phyloP scores from a whole-genome alignment of 2,329 filamentous ascomycete genomes.

The Herpotrichia juniperi region DNA sequence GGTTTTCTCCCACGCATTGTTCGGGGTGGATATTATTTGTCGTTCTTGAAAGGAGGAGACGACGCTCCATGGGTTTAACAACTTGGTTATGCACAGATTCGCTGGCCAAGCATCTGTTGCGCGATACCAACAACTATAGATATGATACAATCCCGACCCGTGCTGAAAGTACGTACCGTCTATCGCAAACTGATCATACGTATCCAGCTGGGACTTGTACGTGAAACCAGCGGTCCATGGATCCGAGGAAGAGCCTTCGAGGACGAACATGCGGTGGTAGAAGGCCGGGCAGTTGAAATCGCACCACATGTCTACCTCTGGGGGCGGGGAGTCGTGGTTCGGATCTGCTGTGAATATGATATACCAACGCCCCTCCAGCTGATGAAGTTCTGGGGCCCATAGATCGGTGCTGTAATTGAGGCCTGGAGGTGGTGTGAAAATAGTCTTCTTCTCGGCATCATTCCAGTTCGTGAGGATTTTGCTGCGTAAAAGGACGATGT shows the following conservation, averaged over 20 bases:
- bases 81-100: slow-evolving; percentile 59
- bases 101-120: slow-evolving; percentile 57
- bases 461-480: slow-evolving; percentile 52
- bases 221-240: slow-evolving; percentile 54
- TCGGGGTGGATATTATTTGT: slow-evolving; percentile 54
- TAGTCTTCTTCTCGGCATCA: slow-evolving; percentile 49
- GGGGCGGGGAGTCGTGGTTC: slow-evolving; percentile 52
- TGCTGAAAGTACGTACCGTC: slow-evolving; percentile 61
- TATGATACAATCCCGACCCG: slow-evolving; percentile 41
- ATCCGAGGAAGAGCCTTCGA: slow-evolving; percentile 50
- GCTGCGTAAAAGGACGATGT: slow-evolving; percentile 53
- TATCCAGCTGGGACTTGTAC: slow-evolving; percentile 55
- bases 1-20: slow-evolving; percentile 59
- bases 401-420: slow-evolving; percentile 55
- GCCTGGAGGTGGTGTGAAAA: slow-evolving; percentile 50
- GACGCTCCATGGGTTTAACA: slow-evolving; percentile 56
- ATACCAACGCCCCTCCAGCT: slow-evolving; percentile 55
- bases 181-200: slow-evolving; percentile 60
- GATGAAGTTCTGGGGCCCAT: slow-evolving; percentile 59
- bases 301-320: slow-evolving; percentile 56
- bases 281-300: slow-evolving; percentile 57
- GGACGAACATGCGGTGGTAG: slow-evolving; percentile 59
- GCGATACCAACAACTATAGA: slow-evolving; percentile 50
- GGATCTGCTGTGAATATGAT: slow-evolving; percentile 61
- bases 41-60: slow-evolving; percentile 53